These are phyloP conservation scores for Hordeum marinum DNA, from an alignment of 176 grass and related monocot species.

Conservation along the genomic window DNA sequence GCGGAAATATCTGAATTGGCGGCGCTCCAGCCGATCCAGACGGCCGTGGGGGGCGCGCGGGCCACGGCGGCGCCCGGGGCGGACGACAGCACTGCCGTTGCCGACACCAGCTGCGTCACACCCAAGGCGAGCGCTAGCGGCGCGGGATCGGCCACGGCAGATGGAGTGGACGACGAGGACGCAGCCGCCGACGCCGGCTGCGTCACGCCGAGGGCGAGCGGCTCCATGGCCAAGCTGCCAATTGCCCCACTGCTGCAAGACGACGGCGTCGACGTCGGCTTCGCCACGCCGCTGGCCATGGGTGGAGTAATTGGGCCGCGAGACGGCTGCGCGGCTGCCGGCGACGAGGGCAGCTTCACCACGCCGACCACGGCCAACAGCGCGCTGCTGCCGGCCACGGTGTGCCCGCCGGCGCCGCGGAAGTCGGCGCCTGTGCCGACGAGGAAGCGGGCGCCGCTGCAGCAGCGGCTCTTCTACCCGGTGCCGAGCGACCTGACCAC, in stretches of 20 bases:
- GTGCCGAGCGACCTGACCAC: conserved; percentile 55
- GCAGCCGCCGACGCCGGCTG: neutral
- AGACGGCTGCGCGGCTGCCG: neutral
- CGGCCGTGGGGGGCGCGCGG: neutral
- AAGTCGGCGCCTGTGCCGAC: conserved; percentile 33
- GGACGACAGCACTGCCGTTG: neutral
- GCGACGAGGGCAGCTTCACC: conserved; percentile 14
- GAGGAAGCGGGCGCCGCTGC: conserved; percentile 36
- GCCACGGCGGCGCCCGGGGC: conserved; percentile 6
- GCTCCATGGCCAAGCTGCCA: neutral
- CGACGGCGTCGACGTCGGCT: neutral
- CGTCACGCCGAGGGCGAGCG: conserved; percentile 20
- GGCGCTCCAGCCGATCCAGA: conserved; percentile 41
- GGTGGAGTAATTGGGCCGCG: neutral
- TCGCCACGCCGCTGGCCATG: conserved; percentile 38
- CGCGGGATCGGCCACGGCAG: neutral
- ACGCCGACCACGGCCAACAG: conserved; percentile 51
- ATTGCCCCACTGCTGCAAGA: neutral
- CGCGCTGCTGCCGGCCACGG: conserved; percentile 15
- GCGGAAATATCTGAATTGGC: conserved; percentile 40
- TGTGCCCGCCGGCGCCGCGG: conserved; percentile 66
- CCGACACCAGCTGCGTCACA: conserved; percentile 40
- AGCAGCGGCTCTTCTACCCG: conserved; percentile 36
- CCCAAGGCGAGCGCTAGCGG: neutral
- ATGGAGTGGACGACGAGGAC: conserved; percentile 14